Evolutionary conservation across 1,284 basidiomycete species (phyloP).

Genomic region (Cutaneotrichosporon spelunceum): DNA sequence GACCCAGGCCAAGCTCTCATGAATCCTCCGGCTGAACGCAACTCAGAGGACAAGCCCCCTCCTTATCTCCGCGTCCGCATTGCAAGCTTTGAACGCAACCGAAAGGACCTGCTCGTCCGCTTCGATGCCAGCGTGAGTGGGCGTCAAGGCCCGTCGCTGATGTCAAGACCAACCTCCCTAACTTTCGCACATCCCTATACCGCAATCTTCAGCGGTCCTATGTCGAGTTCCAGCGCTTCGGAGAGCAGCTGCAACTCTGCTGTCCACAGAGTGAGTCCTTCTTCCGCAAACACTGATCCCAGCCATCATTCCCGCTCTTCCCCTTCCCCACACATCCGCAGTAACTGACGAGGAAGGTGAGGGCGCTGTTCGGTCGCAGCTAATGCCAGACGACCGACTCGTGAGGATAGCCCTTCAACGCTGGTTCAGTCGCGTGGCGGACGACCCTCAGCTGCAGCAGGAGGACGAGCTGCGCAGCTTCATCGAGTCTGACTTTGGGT

Average conservation of each 20-base stretch:
- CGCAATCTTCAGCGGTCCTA: conserved; percentile 88
- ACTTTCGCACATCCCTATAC: conserved; percentile 82
- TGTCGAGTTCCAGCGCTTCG: conserved; percentile 84
- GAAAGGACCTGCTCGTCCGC: conserved; percentile 83
- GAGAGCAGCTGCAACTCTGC: conserved; percentile 74
- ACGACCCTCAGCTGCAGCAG: conserved; percentile 75
- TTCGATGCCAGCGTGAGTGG: conserved; percentile 81
- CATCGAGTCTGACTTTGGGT: conserved; percentile 90
- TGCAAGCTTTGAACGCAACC: conserved; percentile 83
- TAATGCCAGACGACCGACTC: conserved; percentile 67
- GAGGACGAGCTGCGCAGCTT: conserved; percentile 90
- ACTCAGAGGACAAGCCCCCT: conserved; percentile 11
- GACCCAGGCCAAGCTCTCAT: conserved; percentile 38
- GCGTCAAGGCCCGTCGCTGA: background rate
- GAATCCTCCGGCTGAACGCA: conserved; percentile 20
- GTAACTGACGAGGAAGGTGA: conserved; percentile 85
- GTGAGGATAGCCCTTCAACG: conserved; percentile 88
- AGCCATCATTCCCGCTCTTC: conserved; percentile 83
- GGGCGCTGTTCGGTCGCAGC: conserved; percentile 9
- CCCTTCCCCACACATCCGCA: conserved; percentile 85
- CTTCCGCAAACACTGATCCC: conserved; percentile 9
- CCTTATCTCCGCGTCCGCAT: conserved; percentile 83
- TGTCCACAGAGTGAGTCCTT: conserved; percentile 67
- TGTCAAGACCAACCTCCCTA: conserved; percentile 79
- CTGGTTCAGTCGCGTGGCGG: conserved; percentile 84